Conservation (phyloP, 768 basidiomycete species). For the Boletus eberwhitei region DNA sequence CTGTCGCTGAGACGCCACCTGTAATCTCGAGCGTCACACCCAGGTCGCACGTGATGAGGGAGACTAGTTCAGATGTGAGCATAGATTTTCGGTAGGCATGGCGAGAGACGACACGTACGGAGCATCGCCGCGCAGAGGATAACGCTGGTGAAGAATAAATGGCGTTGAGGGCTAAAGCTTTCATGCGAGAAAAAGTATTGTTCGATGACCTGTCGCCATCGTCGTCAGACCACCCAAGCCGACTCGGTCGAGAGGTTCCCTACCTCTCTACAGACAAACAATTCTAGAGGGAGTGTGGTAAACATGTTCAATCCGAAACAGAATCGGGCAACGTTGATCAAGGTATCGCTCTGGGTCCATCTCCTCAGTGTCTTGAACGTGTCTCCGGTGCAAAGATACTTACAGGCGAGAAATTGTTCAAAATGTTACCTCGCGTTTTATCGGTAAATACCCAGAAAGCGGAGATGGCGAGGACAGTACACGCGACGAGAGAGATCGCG, state of each 20-base stretch:
- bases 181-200: constrained; percentile 94
- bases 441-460: constrained; percentile 89
- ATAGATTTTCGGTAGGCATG: background rate
- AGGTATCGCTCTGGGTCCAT: constrained; percentile 57
- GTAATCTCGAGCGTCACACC: constrained; percentile 99
- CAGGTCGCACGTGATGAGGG: constrained; percentile 91
- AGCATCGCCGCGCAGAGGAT: constrained; percentile 81
- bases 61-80: constrained; percentile 48
- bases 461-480: constrained; percentile 77
- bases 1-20: constrained; percentile 91
- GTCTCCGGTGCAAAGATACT: constrained; percentile 8
- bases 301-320: constrained; percentile 98
- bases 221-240: constrained; percentile 1
- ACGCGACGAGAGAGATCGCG: constrained; percentile 77
- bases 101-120: constrained; percentile 44
- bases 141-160: constrained; percentile 85
- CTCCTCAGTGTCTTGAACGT: constrained; percentile 3
- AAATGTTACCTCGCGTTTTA: constrained; percentile 90
- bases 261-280: constrained; percentile 97
- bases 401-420: constrained; percentile 90
- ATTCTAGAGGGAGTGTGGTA: constrained; percentile 91
- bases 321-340: constrained; percentile 94
- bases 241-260: background rate
- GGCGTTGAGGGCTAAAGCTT: constrained; percentile 75
- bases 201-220: constrained; percentile 71